These are phyloP conservation scores for Phaseolus lunatus DNA, from an alignment of 306 rosid species.

Conservation along the genomic window DNA sequence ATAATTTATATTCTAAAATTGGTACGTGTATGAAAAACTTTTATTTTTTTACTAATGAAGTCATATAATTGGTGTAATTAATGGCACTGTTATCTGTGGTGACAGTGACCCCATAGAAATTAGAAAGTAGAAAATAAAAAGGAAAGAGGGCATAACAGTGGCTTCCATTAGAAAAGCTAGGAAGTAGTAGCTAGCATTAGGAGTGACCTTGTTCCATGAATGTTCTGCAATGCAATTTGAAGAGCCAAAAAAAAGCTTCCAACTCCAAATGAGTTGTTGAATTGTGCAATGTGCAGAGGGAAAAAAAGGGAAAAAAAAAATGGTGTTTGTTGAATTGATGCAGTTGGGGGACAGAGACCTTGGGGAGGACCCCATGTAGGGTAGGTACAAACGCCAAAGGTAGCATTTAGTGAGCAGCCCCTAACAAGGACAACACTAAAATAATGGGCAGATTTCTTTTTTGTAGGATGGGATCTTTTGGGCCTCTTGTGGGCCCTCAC, in stretches of 20 bases:
- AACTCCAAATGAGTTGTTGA: too few relatives aligned
- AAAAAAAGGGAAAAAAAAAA: background rate
- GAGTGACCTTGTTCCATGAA: background rate
- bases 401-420: constrained; percentile 56
- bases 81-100: too few relatives aligned
- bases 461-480: constrained; percentile 51
- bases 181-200: too few relatives aligned
- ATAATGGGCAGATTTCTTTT: constrained; percentile 56
- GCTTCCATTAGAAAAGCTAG: too few relatives aligned
- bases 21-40: too few relatives aligned
- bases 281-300: too few relatives aligned
- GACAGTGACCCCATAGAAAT: too few relatives aligned
- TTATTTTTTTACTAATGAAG: too few relatives aligned
- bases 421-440: constrained; percentile 62
- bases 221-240: background rate
- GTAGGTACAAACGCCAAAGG: constrained; percentile 56
- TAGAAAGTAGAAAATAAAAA: too few relatives aligned
- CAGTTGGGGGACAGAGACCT: constrained; percentile 42
- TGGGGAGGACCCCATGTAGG: constrained; percentile 44
- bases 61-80: too few relatives aligned
- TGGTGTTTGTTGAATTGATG: constrained; percentile 42
- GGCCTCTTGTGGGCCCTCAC: constrained; percentile 55
- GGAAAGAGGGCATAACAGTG: too few relatives aligned
- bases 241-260: background rate
- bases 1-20: too few relatives aligned